Conservation (phyloP, 441 rosid genomes). For the Pelargonium myrrhifolium region DNA sequence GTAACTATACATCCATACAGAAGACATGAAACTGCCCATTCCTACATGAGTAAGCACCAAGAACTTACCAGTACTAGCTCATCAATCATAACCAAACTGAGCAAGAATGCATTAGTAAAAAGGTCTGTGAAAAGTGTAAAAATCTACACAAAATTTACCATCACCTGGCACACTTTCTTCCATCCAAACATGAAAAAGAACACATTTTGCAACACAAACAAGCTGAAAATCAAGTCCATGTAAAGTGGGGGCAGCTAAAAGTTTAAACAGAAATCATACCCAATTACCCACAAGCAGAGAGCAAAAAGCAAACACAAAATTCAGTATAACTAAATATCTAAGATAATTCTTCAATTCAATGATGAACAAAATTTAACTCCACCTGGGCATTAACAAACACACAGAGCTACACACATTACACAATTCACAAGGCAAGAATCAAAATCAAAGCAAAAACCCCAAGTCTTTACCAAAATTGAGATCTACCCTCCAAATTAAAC, state of each 20-base stretch:
- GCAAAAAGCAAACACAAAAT: neutral
- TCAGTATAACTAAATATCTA: neutral
- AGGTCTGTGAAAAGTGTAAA: neutral
- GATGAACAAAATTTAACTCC: slow-evolving; percentile 1
- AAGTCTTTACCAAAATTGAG: neutral
- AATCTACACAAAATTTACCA: neutral
- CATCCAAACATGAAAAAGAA: neutral
- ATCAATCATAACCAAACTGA: neutral
- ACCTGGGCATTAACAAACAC: neutral
- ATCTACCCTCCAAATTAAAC: slow-evolving; percentile 6
- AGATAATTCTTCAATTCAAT: neutral
- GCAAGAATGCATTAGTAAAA: neutral
- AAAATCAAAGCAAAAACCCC: neutral
- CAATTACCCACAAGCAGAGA: neutral
- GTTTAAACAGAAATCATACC: neutral
- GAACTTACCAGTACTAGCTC: neutral
- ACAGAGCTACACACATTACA: neutral
- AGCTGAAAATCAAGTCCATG: slow-evolving; percentile 1
- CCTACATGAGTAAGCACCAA: neutral
- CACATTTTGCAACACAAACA: neutral
- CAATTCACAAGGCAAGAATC: neutral
- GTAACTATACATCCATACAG: neutral
- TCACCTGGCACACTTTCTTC: neutral
- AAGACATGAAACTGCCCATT: neutral
- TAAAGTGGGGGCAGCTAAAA: neutral